Evolutionary conservation across 2,329 filamentous ascomycete genomes (phyloP), one percentile per base, ranked within the genome.

Genomic region (Aspergillus sojae): DNA sequence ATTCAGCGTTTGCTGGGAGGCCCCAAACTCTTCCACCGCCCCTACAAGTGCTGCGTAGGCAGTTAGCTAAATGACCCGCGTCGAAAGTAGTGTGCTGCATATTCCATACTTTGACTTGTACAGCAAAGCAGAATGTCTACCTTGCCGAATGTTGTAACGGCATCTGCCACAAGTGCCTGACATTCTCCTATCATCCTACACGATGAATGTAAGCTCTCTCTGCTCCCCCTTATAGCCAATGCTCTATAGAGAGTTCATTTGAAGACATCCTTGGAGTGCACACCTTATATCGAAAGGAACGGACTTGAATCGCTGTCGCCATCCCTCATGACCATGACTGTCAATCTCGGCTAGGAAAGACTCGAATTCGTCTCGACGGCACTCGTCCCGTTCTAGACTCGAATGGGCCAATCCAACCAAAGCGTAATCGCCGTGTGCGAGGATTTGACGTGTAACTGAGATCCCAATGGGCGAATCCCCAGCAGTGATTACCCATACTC

Each of bases 41-140:
- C 94, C 95, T 39, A 98, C 88, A 36, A 97, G 87, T 67, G 93
- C 92, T 93, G 63, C 46, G 32, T 26, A 58, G 34, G 1, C 39
- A 23, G 43, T 72, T 58, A 70, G 65, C 56, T 52, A 53, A 26
- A 57, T 19, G 32, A 41, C 23, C n/a, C 52, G 36, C 10, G 26
- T 39, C 5, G 2, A 43, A 43, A 52, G 14, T 28, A 0, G 9
- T 11, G 21, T 21, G 34, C 11, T 36, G 5, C 19, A 14, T 23
- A n/a, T 32, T 39, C 67, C 78, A 64, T 82, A 92, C 91, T 89
- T 85, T 97, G 92, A 64, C 90, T 95, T 62, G 91, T 91, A 80
- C 93, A 96, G 77, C 93, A 97, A 45, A 98, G 84, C 64, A 98
- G 77, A 62, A 98, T 94, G 78, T 99, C 95, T 60, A 98, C 89